Conservation (phyloP, 2,329 filamentous ascomycete species). For the Apiospora rasikravindrae region DNA sequence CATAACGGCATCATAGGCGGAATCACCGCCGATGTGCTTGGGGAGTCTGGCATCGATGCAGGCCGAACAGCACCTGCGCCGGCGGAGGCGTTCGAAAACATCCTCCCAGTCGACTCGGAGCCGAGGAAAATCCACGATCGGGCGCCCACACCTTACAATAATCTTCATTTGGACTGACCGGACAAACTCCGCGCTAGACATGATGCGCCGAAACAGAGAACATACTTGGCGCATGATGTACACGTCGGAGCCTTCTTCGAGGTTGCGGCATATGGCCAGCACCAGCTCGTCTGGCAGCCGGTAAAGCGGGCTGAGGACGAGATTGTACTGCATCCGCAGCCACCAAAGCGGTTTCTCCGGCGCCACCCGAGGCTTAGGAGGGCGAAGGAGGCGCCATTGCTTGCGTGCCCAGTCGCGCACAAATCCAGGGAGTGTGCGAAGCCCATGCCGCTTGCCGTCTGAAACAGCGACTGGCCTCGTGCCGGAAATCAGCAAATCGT, state of each 20-base stretch:
- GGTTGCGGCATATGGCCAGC: not conserved
- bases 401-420: too few species aligned
- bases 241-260: not conserved
- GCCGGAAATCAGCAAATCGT: too few species aligned
- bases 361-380: not conserved
- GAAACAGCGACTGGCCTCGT: too few species aligned
- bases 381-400: too few species aligned
- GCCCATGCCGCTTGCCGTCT: too few species aligned
- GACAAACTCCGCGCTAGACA: not conserved
- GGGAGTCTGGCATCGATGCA: not conserved
- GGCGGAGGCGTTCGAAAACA: not conserved
- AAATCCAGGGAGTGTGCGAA: too few species aligned
- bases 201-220: not conserved
- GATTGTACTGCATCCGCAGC: not conserved
- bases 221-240: not conserved
- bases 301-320: not conserved
- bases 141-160: accelerated
- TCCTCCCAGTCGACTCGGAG: not conserved
- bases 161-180: too few species aligned
- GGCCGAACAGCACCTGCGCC: not conserved
- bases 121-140: not conserved
- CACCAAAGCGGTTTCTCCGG: not conserved
- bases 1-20: not conserved
- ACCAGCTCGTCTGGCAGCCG: not conserved
- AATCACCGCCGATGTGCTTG: not conserved